A percentile compares a stretch with the other conserved stretches of the same genome.
Evolutionary conservation across 305 asterid species (phyloP).

Genomic region (Ilex paraguariensis): DNA sequence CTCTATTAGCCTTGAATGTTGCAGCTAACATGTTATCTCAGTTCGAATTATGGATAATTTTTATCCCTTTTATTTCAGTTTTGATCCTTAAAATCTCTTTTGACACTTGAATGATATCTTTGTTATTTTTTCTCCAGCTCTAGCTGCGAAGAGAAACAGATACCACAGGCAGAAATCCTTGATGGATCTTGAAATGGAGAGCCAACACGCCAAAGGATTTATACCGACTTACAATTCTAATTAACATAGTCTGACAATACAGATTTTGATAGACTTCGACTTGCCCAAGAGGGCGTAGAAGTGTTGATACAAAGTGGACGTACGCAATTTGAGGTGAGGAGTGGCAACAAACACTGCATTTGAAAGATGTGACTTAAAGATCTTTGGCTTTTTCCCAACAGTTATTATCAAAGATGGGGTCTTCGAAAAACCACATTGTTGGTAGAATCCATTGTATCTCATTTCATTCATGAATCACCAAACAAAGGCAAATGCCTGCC

Average conservation of each 20-base stretch:
- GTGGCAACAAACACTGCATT: neutral
- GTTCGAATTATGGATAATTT: neutral
- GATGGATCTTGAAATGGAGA: conserved; percentile 93
- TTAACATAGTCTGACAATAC: conserved; percentile 25
- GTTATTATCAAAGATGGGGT: conserved; percentile 21
- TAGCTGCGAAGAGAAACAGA: conserved; percentile 82
- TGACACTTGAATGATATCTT: conserved; percentile 1
- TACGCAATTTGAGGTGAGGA: conserved; percentile 5
- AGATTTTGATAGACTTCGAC: conserved; percentile 21
- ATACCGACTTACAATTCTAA: conserved; percentile 68
- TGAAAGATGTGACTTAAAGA: conserved; percentile 13
- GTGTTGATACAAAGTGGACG: conserved; percentile 18
- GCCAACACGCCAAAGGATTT: conserved; percentile 98
- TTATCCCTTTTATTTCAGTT: neutral
- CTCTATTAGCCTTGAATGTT: neutral
- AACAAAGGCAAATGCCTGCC: conserved; percentile 24
- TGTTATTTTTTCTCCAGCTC: conserved; percentile 39
- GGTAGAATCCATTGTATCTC: conserved; percentile 34
- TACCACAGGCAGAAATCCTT: conserved; percentile 86
- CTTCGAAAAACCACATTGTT: conserved; percentile 26
- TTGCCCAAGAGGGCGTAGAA: conserved; percentile 19
- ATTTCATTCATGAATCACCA: conserved; percentile 17
- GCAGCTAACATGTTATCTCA: neutral
- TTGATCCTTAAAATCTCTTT: neutral
- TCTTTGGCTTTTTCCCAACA: conserved; percentile 15